Percentiles rank a stretch among this genome's conserved stretches.
Conservation (phyloP, 208 protist genomes). For the Crithidia fasciculata region DNA sequence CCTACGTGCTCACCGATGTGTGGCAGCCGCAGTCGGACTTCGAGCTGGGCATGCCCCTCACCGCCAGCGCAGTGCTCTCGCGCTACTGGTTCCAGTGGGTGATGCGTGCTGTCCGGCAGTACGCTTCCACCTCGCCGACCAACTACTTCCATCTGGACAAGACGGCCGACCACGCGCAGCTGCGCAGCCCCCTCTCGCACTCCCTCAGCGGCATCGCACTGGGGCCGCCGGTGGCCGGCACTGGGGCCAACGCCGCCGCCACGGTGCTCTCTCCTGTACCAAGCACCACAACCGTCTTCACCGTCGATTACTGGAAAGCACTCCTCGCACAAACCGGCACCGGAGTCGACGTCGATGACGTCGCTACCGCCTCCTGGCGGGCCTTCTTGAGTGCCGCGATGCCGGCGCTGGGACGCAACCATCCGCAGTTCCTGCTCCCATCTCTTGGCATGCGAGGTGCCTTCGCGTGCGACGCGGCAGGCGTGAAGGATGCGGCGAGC, state of each 20-base stretch:
- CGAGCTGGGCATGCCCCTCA: constrained; percentile 68
- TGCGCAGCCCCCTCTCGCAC: constrained; percentile 14
- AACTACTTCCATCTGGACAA: neutral
- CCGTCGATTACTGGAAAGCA: constrained; percentile 10
- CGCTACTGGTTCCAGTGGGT: constrained; percentile 66
- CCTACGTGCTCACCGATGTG: constrained; percentile 34
- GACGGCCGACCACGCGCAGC: neutral
- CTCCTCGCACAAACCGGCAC: neutral
- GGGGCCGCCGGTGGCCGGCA: constrained; percentile 14
- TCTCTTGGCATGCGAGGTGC: constrained; percentile 8
- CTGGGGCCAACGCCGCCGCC: neutral
- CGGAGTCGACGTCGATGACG: constrained; percentile 8
- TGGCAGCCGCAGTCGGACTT: constrained; percentile 64
- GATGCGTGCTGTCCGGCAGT: constrained; percentile 32
- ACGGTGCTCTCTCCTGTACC: constrained; percentile 1
- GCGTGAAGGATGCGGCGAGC: neutral
- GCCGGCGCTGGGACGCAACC: neutral
- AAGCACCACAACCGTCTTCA: constrained; percentile 22
- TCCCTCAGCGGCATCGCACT: constrained; percentile 18
- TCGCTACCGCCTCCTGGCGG: neutral
- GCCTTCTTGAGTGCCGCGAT: constrained; percentile 1
- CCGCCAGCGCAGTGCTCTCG: constrained; percentile 46
- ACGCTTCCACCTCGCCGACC: constrained; percentile 17
- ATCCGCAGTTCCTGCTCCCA: constrained; percentile 13
- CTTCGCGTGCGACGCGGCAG: constrained; percentile 17